phyloP scores from a whole-genome alignment of 2,329 filamentous ascomycete genomes.

The Leptographium flavum region DNA sequence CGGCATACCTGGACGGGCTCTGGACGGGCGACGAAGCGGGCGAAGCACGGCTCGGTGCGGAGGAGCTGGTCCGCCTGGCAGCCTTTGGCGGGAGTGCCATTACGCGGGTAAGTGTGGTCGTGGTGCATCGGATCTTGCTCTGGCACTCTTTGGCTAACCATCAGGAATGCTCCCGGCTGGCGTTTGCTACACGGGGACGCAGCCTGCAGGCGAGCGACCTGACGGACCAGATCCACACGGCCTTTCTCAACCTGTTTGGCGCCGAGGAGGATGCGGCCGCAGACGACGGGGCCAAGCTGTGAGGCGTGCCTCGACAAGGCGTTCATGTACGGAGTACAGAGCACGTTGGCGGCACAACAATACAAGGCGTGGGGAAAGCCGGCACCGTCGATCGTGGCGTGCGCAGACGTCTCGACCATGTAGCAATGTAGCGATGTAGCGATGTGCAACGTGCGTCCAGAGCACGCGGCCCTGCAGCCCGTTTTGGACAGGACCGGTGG shows the following conservation, averaged over 20 bases:
- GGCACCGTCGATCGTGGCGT: no score
- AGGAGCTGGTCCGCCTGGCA: conserved; percentile 53
- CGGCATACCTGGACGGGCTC: conserved; percentile 68
- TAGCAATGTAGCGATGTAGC: no score
- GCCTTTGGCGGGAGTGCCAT: conserved; percentile 79
- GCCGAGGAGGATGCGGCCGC: conserved; percentile 38
- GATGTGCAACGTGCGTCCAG: no score
- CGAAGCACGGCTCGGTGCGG: conserved; percentile 19
- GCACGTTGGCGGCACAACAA: neutral
- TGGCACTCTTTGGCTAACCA: neutral
- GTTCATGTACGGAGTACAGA: no score
- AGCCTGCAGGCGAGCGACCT: conserved; percentile 87
- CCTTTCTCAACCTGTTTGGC: conserved; percentile 70
- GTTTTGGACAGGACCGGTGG: no score
- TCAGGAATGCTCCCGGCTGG: conserved; percentile 68
- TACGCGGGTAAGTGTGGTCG: conserved; percentile 49
- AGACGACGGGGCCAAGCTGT: conserved; percentile 14
- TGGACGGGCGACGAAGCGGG: conserved; percentile 40
- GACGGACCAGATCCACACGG: conserved; percentile 74
- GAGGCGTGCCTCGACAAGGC: no score
- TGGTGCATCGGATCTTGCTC: neutral
- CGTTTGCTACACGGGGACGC: conserved; percentile 73
- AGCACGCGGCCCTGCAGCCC: no score
- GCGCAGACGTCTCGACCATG: no score
- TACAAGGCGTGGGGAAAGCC: no score